phyloP scores from a whole-genome alignment of 2,329 filamentous ascomycete genomes.

The Chaetoscypha palmicola region DNA sequence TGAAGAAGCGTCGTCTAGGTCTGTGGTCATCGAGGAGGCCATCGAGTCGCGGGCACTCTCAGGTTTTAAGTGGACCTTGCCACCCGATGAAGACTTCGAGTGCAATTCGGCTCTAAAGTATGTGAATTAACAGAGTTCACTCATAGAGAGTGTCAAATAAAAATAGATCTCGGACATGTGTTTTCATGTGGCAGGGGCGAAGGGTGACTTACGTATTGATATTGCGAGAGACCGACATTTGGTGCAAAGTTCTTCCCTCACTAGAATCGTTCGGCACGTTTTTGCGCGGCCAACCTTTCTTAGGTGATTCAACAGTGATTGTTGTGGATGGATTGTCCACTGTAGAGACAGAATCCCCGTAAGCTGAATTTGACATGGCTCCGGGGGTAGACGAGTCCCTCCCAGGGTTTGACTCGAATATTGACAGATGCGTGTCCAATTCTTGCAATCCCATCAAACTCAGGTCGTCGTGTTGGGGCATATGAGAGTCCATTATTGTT shows the following conservation, averaged over 20 bases:
- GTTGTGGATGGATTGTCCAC: constrained; percentile 20
- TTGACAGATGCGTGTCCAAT: constrained; percentile 33
- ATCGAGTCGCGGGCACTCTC: constrained; percentile 37
- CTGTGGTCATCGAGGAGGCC: constrained; percentile 48
- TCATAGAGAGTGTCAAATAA: not conserved
- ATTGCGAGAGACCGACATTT: constrained; percentile 16
- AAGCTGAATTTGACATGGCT: constrained; percentile 25
- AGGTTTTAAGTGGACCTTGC: constrained; percentile 26
- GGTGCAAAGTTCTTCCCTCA: constrained; percentile 15
- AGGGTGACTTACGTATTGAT: constrained; percentile 24
- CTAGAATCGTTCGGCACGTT: constrained; percentile 15
- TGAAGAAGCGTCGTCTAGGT: constrained; percentile 42
- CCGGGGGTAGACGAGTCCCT: constrained; percentile 26
- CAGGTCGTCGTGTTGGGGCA: constrained; percentile 31
- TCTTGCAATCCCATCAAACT: constrained; percentile 33
- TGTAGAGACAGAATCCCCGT: constrained; percentile 21
- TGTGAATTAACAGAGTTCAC: constrained; percentile 19
- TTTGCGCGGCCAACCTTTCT: constrained; percentile 16
- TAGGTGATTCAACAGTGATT: constrained; percentile 25
- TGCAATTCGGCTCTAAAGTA: constrained; percentile 20
- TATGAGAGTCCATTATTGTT: constrained; percentile 30
- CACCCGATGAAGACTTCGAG: constrained; percentile 21
- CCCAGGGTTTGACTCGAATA: constrained; percentile 28
- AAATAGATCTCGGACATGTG: constrained; percentile 8
- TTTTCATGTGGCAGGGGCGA: constrained; percentile 9